These are phyloP conservation scores for Kodamaea sp. DNA, from an alignment of 1,139 yeast species.

Conservation along the genomic window DNA sequence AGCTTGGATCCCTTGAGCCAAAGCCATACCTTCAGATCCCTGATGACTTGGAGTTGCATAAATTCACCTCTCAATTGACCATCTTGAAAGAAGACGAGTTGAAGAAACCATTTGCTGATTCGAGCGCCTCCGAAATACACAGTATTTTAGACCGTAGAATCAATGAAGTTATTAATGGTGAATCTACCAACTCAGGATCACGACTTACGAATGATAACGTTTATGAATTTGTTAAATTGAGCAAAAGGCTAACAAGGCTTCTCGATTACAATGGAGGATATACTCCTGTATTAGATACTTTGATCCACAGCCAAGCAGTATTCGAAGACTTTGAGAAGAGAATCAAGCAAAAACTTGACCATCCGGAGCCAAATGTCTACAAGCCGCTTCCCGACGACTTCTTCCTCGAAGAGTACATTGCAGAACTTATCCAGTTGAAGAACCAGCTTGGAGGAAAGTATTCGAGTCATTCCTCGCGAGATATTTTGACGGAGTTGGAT, in stretches of 20 bases:
- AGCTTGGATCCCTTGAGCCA: background rate
- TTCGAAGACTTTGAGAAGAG: constrained; percentile 17
- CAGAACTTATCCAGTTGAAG: constrained; percentile 33
- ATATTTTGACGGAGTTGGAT: constrained; percentile 16
- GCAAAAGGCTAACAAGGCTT: constrained; percentile 17
- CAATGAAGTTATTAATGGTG: constrained; percentile 16
- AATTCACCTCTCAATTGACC: constrained; percentile 17
- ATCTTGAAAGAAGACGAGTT: constrained; percentile 14
- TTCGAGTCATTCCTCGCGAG: constrained; percentile 9
- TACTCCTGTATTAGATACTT: constrained; percentile 24
- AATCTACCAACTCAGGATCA: constrained; percentile 2
- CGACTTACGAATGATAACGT: constrained; percentile 9
- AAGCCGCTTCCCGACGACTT: constrained; percentile 42
- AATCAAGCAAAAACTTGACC: constrained; percentile 7
- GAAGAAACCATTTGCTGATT: constrained; percentile 9
- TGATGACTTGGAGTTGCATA: constrained; percentile 23
- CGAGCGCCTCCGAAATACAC: constrained; percentile 15
- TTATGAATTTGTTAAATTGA: constrained; percentile 15
- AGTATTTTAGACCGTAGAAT: constrained; percentile 21
- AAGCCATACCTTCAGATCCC: constrained; percentile 23
- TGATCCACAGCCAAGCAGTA: constrained; percentile 12
- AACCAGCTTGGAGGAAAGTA: constrained; percentile 23
- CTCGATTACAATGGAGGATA: constrained; percentile 24
- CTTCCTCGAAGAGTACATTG: constrained; percentile 33
- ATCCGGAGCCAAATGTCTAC: constrained; percentile 15